A percentile compares a stretch with the other conserved stretches of the same genome.
These are phyloP conservation scores for Acer yangbiense DNA, from an alignment of 345 rosid genomes.

Conservation along the genomic window DNA sequence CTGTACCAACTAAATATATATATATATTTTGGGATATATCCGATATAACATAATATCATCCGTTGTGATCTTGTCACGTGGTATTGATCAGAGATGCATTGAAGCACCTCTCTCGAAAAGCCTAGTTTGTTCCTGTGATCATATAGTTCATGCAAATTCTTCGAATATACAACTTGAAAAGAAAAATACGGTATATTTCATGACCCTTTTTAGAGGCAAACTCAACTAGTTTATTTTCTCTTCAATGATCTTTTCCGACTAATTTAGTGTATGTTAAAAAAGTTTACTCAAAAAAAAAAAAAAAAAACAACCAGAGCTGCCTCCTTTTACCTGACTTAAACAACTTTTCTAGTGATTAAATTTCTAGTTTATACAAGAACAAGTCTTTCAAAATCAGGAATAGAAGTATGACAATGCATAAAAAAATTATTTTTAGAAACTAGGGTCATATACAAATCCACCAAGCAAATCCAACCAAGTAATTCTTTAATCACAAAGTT, in stretches of 20 bases:
- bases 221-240: background rate
- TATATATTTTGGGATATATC: background rate
- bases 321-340: no score
- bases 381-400: background rate
- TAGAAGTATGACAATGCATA: background rate
- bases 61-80: no score
- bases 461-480: background rate
- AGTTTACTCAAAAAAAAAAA: no score
- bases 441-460: background rate
- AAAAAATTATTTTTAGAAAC: background rate
- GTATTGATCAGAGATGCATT: no score
- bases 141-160: background rate
- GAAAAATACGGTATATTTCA: no score
- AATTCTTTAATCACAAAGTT: background rate
- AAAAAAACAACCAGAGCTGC: no score
- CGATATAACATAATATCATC: no score
- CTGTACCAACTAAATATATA: slow-evolving; percentile 8
- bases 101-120: no score
- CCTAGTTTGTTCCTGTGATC: no score
- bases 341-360: no score
- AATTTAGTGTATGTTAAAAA: background rate
- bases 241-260: no score
- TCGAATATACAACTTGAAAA: no score
- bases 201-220: background rate
- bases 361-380: background rate